Base-by-base conservation (phyloP, 257 asterid species). In the Solanum chilense region DNA sequence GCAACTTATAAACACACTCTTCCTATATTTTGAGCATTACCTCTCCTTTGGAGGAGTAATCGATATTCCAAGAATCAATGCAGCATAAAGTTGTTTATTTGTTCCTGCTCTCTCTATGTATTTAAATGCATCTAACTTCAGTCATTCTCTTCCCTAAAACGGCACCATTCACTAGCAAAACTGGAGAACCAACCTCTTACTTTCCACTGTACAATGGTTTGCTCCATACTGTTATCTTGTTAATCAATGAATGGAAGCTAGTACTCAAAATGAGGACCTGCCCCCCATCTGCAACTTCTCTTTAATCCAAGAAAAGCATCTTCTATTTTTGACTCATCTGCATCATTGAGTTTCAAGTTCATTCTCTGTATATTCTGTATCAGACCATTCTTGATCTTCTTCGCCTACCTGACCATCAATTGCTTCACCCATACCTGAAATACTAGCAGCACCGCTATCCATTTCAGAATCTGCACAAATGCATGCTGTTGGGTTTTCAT, bases 401-500 rank as follows among this genome's bases (percentile, higher is more conserved):
- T 93, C 93, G 20, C 85, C 88, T 8, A 88, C 52, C 71, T 89
- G 92, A 25, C 91, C 94, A 47, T 92, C 94, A 4, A 16, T 82
- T 31, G 47, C 87, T 86, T 89, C 94, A 68, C 82, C 85, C 73
- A 18, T 70, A 47, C 35, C 35, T 33, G 35, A 33, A 31, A 35
- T 52, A 35, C 27, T 84, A 70, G 41, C 64, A 68, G 76, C 49
- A 68, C 78, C 85, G 1, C 10, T 58, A 14, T 37, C 52, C 33
- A 49, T 52, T 71, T 90, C 73, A 27, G 91, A 68, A n/a, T 82
- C 88, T 88, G 92, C 87, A 84, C 98, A 94, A 47, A 94, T 94
- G 92, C 98, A 95, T 31, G 97, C 39, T 47, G 87, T 84, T 9
- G 98, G 97, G 90, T 95, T 91, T 86, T 95, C 98, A 41, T 95